phyloP scores from a whole-genome alignment of 345 rosid species.

The Acer campestre region DNA sequence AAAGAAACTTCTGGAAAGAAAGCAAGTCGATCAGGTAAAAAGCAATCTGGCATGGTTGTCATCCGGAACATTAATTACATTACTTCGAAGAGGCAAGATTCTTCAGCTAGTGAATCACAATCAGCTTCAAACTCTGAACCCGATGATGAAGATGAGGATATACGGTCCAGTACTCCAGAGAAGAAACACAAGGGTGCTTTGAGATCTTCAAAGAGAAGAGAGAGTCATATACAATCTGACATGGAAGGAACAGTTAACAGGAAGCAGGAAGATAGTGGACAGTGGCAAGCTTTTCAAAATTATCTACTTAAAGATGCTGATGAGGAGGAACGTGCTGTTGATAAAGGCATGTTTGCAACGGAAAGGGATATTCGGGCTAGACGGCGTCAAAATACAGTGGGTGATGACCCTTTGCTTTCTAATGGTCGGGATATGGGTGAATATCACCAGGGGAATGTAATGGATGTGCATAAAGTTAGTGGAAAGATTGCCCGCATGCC shows the following conservation, averaged over 20 bases:
- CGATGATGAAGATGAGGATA: conserved; percentile 48
- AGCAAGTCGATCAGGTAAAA: conserved; percentile 54
- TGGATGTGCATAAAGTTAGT: conserved; percentile 49
- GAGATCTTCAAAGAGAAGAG: conserved; percentile 44
- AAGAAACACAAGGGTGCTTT: conserved; percentile 31
- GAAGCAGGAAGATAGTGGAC: conserved; percentile 51
- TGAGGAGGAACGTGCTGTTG: conserved; percentile 53
- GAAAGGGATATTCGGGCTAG: conserved; percentile 61
- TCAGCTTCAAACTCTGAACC: conserved; percentile 53
- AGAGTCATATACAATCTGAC: conserved; percentile 25
- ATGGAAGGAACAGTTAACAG: too few species aligned
- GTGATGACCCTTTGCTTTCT: conserved; percentile 61
- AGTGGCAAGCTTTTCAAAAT: conserved; percentile 94
- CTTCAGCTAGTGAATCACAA: conserved; percentile 61
- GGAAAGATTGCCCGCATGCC: conserved; percentile 45
- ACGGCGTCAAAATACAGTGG: conserved; percentile 44
- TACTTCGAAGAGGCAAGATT: conserved; percentile 58
- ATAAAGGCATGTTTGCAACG: conserved; percentile 53
- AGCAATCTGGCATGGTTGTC: conserved; percentile 72
- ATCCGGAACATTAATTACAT: conserved; percentile 86
- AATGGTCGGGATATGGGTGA: conserved; percentile 46
- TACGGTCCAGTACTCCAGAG: conserved; percentile 22
- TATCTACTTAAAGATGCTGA: conserved; percentile 74
- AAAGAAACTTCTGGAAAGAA: conserved; percentile 42
- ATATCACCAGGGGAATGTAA: conserved; percentile 43